Conservation (phyloP, 148 eudicot genomes). For the Rhododendron molle region DNA sequence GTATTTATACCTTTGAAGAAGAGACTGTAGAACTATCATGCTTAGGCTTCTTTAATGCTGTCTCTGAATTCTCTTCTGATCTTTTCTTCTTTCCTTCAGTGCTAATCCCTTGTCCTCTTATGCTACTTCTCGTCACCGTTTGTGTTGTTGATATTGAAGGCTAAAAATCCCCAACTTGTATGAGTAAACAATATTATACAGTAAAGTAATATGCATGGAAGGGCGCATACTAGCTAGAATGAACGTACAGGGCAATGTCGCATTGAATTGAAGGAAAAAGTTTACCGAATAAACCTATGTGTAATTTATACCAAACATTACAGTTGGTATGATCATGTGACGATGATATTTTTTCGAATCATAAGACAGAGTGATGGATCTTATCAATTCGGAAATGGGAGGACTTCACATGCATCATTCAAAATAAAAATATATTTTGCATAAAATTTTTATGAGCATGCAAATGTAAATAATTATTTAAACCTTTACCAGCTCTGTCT, state of each 20-base stretch:
- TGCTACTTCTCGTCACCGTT: conserved; percentile 10
- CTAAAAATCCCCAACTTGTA: conserved; percentile 1
- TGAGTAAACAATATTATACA: background rate
- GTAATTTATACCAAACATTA: background rate
- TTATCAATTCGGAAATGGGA: background rate
- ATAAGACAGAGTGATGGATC: background rate
- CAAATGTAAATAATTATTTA: background rate
- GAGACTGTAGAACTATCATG: conserved; percentile 19
- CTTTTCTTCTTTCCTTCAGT: conserved; percentile 30
- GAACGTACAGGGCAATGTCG: background rate
- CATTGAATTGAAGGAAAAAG: background rate
- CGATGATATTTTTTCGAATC: background rate
- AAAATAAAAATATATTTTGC: background rate
- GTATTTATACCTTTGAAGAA: conserved; percentile 20
- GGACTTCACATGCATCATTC: background rate
- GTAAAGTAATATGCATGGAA: background rate
- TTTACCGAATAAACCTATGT: background rate
- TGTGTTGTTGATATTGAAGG: conserved; percentile 13
- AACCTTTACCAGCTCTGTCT: background rate
- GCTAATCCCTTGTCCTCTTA: conserved; percentile 11
- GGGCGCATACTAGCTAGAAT: background rate
- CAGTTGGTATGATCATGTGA: background rate
- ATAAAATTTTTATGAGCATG: background rate
- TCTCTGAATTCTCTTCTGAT: conserved; percentile 21
- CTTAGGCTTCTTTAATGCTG: conserved; percentile 18